Conservation (phyloP, 1,139 yeast species). For the Yarrowia galli region DNA sequence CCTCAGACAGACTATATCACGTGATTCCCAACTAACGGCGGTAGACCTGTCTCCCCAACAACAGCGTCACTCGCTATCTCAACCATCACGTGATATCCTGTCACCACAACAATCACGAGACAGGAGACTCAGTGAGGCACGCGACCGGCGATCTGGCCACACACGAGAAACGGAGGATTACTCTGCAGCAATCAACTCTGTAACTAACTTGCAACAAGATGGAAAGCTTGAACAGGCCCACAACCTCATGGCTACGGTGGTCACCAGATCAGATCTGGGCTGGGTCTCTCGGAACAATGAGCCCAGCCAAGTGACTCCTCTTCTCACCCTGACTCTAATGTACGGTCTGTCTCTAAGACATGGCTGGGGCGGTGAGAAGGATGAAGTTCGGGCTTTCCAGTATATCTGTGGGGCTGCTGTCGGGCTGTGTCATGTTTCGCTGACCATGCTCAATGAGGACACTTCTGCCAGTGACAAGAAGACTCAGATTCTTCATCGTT, state of each 20-base stretch:
- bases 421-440: constrained; percentile 45
- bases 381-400: constrained; percentile 46
- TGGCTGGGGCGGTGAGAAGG: constrained; percentile 50
- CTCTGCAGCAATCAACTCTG: constrained; percentile 4
- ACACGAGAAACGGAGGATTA: background rate
- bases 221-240: constrained; percentile 25
- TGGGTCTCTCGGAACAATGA: constrained; percentile 7
- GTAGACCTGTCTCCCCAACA: constrained; percentile 10
- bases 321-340: constrained; percentile 40
- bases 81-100: background rate
- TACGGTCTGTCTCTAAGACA: constrained; percentile 50
- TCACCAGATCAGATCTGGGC: background rate
- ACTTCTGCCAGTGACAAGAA: constrained; percentile 35
- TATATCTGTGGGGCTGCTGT: constrained; percentile 48
- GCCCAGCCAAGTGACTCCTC: constrained; percentile 2
- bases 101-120: background rate
- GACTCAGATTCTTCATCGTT: constrained; percentile 11
- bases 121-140: background rate
- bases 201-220: constrained; percentile 14
- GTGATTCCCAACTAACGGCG: constrained; percentile 15
- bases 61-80: background rate
- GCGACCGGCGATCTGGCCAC: background rate
- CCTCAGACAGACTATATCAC: background rate
- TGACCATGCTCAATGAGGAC: constrained; percentile 40
- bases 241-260: background rate